These are phyloP conservation scores for Phytopythium ostracodes DNA, from an alignment of 352 stramenopile species.

Conservation along the genomic window DNA sequence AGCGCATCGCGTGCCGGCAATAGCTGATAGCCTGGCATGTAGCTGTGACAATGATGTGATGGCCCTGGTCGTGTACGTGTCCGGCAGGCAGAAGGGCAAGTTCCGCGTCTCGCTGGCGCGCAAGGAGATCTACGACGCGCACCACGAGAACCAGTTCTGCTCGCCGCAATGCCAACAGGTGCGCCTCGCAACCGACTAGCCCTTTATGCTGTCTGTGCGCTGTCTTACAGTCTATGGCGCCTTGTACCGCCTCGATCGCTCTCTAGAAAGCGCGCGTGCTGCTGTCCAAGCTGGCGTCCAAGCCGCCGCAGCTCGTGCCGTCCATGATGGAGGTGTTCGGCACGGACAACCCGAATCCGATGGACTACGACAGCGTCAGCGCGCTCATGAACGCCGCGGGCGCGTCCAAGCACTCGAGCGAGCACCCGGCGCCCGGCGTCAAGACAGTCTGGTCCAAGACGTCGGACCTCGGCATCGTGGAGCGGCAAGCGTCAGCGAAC, in stretches of 20 bases:
- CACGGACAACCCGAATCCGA: constrained; percentile 68
- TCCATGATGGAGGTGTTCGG: constrained; percentile 78
- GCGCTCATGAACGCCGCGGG: constrained; percentile 7
- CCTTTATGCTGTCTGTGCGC: neutral
- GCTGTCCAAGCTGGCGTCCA: constrained; percentile 56
- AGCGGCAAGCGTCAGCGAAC: constrained; percentile 34
- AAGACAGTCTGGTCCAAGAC: constrained; percentile 78
- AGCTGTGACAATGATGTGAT: neutral
- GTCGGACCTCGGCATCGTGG: constrained; percentile 58
- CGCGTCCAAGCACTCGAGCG: constrained; percentile 2
- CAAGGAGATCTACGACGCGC: constrained; percentile 78
- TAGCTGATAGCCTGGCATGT: neutral
- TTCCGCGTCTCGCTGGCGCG: constrained; percentile 69
- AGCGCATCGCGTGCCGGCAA: constrained; percentile 7
- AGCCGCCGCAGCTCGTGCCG: constrained; percentile 80
- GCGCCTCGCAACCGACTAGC: neutral
- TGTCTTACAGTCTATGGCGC: neutral
- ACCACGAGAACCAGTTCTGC: constrained; percentile 81
- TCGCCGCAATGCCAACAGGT: constrained; percentile 68
- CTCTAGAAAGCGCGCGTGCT: constrained; percentile 67
- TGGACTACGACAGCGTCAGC: constrained; percentile 45
- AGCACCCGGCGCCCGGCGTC: constrained; percentile 28
- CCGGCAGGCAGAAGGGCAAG: constrained; percentile 49
- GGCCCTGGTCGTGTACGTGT: neutral
- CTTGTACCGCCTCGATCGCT: constrained; percentile 3